These are phyloP conservation scores for Fusarium concolor DNA, from an alignment of 2,329 filamentous ascomycete genomes.

Conservation along the genomic window DNA sequence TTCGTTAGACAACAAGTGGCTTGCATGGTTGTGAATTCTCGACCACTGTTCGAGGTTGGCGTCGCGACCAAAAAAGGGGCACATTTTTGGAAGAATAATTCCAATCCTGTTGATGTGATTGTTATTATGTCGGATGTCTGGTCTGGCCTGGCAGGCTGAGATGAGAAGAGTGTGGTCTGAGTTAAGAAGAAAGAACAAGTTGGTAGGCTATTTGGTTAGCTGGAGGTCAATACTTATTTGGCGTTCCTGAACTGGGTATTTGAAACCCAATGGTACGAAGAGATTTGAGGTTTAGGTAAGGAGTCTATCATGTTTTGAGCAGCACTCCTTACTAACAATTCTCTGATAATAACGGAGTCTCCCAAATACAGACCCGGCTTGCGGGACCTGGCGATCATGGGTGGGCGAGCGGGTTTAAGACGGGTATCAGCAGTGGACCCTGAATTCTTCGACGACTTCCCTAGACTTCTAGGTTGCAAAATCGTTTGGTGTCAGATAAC, in stretches of 20 bases:
- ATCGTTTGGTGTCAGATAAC: background rate
- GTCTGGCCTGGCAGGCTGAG: background rate
- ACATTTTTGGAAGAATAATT: background rate
- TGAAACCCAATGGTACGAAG: too few relatives aligned
- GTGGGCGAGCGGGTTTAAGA: conserved; percentile 9
- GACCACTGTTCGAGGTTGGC: too few relatives aligned
- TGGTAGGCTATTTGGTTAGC: too few relatives aligned
- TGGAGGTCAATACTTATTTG: too few relatives aligned
- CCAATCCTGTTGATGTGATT: background rate
- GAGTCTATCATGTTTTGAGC: background rate
- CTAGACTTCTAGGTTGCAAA: background rate
- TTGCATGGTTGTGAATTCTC: background rate
- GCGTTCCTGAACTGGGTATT: too few relatives aligned
- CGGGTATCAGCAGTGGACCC: conserved; percentile 21
- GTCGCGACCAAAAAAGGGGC: background rate
- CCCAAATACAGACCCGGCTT: background rate
- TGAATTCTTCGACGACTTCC: background rate
- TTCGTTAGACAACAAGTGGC: background rate
- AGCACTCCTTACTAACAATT: background rate
- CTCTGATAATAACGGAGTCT: background rate
- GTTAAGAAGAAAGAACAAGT: background rate
- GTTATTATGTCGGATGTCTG: too few relatives aligned
- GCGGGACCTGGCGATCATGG: background rate
- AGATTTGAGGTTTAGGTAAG: too few relatives aligned
- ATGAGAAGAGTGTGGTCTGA: background rate